phyloP scores from a whole-genome alignment of 495 filamentous ascomycete species.

The Friedmanniomyces endolithicus region DNA sequence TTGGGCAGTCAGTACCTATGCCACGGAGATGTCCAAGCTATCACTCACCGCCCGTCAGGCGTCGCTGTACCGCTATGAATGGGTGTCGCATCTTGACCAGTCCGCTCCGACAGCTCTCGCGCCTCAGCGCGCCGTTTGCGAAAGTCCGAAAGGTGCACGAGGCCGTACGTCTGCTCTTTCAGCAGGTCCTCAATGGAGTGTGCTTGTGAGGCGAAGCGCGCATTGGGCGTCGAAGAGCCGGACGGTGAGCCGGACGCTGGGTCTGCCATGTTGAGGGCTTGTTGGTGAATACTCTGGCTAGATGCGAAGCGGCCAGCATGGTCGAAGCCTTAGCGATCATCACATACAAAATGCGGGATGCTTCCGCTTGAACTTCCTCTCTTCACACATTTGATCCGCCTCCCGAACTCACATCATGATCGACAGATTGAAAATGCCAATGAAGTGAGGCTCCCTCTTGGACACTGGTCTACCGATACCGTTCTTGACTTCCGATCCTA shows the following conservation, averaged over 20 bases:
- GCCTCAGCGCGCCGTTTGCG: conserved; percentile 93
- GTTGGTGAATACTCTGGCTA: background rate
- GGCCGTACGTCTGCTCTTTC: conserved; percentile 81
- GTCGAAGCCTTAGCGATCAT: too few species aligned
- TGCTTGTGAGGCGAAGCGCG: conserved; percentile 65
- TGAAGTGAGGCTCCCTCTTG: too few species aligned
- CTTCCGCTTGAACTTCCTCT: background rate
- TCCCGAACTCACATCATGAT: too few species aligned
- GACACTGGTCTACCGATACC: too few species aligned
- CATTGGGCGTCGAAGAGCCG: conserved; percentile 12
- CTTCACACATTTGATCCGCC: background rate
- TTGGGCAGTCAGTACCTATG: conserved; percentile 37
- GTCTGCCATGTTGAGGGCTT: conserved; percentile 9
- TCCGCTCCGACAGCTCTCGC: conserved; percentile 55
- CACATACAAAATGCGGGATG: conserved; percentile 2
- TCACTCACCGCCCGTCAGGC: conserved; percentile 29
- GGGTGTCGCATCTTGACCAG: conserved; percentile 50
- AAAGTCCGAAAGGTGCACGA: conserved; percentile 87
- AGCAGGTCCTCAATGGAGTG: conserved; percentile 81
- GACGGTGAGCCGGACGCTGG: conserved; percentile 9
- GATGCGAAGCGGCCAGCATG: too few species aligned
- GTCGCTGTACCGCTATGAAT: conserved; percentile 37
- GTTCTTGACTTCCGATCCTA: too few species aligned
- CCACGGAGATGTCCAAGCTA: background rate
- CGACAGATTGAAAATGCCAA: too few species aligned